Evolutionary conservation across 768 basidiomycete genomes (phyloP).

Genomic region (Pleurotus sapidus): DNA sequence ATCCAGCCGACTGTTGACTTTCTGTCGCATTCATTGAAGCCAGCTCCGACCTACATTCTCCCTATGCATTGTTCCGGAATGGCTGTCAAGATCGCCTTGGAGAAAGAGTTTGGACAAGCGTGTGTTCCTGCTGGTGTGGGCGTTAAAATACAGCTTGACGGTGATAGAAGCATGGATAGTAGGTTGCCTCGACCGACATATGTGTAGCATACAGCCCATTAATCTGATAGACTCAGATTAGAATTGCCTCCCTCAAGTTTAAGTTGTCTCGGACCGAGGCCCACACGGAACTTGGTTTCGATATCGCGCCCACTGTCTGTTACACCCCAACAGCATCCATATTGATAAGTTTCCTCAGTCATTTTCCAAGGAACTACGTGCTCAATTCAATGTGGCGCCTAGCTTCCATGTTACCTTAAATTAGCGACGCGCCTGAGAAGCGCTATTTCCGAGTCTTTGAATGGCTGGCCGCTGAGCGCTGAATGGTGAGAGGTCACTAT

Average conservation of each 20-base stretch:
- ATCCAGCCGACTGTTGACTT: constrained; percentile 72
- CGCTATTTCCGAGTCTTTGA: no score
- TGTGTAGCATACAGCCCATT: background rate
- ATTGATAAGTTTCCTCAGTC: no score
- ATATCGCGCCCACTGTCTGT: no score
- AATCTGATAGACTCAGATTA: background rate
- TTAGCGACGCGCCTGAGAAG: no score
- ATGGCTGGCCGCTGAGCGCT: no score
- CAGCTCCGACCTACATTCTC: constrained; percentile 66
- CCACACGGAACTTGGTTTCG: no score
- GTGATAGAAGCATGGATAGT: constrained; percentile 41
- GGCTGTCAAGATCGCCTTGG: constrained; percentile 68
- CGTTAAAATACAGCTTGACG: constrained; percentile 55
- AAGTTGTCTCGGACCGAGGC: no score
- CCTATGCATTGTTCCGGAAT: constrained; percentile 90
- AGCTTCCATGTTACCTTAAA: no score
- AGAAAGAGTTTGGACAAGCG: constrained; percentile 65
- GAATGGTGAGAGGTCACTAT: background rate
- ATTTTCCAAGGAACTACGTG: no score
- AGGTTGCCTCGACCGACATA: constrained; percentile 26
- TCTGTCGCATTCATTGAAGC: constrained; percentile 55
- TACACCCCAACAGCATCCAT: no score
- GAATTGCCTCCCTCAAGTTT: no score
- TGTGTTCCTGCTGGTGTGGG: constrained; percentile 81
- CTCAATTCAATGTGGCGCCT: no score